Conservation (phyloP, 148 eudicot species). For the Drosera capensis region DNA sequence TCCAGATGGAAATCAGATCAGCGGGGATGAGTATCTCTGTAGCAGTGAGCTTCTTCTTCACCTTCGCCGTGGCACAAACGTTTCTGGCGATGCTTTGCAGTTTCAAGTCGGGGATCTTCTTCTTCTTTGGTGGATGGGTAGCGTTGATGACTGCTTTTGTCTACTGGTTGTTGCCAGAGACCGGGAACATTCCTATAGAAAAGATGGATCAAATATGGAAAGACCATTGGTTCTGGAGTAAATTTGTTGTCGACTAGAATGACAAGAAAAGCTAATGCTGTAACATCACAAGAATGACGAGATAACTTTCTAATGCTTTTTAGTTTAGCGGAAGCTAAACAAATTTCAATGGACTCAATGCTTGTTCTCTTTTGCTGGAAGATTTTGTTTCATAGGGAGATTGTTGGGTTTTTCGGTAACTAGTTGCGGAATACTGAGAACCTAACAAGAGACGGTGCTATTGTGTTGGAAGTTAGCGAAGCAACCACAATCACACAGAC, state of each 20-base stretch:
- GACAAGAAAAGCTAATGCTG: no score
- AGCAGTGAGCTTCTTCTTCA: conserved; percentile 17
- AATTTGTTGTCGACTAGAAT: conserved; percentile 4
- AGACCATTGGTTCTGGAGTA: conserved; percentile 25
- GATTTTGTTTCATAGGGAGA: no score
- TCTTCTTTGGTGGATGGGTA: conserved; percentile 31
- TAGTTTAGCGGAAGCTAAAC: no score
- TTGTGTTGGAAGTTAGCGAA: no score
- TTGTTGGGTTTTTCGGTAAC: no score
- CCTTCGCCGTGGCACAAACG: conserved; percentile 18
- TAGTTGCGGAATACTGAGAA: no score
- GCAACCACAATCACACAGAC: no score
- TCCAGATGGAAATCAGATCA: conserved; percentile 21
- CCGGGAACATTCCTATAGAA: conserved; percentile 25
- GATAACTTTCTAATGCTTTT: no score
- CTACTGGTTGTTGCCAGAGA: conserved; percentile 21
- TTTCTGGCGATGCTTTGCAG: conserved; percentile 24
- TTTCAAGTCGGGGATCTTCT: conserved; percentile 22
- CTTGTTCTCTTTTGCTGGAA: no score
- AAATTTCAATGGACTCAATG: no score
- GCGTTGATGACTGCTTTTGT: conserved; percentile 24
- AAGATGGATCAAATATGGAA: conserved; percentile 24
- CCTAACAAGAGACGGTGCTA: no score
- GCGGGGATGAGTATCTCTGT: conserved; percentile 24
- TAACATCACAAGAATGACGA: no score